phyloP scores from a whole-genome alignment of 1,139 yeast species.

The Saccharomyces pastorianus region DNA sequence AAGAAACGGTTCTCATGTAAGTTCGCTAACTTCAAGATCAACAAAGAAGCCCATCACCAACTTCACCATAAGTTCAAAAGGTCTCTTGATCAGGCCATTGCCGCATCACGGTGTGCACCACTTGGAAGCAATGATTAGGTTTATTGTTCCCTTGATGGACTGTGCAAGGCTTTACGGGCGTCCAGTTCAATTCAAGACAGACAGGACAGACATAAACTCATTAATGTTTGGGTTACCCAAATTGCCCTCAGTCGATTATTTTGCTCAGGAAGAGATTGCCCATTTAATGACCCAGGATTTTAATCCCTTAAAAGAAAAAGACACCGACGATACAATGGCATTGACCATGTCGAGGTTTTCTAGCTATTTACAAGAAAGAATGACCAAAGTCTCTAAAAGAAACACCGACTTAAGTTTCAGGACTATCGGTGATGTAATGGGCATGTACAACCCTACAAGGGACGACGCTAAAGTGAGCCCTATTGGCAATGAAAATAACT shows the following conservation, averaged over 20 bases:
- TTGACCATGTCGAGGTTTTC: constrained; percentile 9
- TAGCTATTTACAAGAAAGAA: constrained; percentile 6
- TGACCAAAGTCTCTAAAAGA: constrained; percentile 7
- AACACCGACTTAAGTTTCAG: constrained; percentile 6
- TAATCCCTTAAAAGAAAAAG: background rate
- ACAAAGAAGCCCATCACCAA: constrained; percentile 6
- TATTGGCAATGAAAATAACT: background rate
- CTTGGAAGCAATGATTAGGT: constrained; percentile 24
- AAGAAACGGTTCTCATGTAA: constrained; percentile 3
- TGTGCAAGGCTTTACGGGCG: constrained; percentile 26
- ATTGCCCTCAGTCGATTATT: constrained; percentile 24
- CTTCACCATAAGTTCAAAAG: constrained; percentile 11
- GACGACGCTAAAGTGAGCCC: background rate
- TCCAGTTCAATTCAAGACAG: constrained; percentile 23
- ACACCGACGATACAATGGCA: constrained; percentile 7
- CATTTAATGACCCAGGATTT: background rate
- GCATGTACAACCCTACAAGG: background rate
- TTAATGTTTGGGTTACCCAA: constrained; percentile 27
- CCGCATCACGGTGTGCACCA: constrained; percentile 27
- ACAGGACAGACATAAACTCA: constrained; percentile 19
- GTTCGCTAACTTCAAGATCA: constrained; percentile 4
- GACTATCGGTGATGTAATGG: background rate
- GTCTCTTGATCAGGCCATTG: constrained; percentile 26
- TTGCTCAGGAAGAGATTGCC: constrained; percentile 16
- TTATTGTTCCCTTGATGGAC: constrained; percentile 26